These are phyloP conservation scores for Kingdonia uniflora DNA, from an alignment of 164 flowering plant genomes.

Conservation along the genomic window DNA sequence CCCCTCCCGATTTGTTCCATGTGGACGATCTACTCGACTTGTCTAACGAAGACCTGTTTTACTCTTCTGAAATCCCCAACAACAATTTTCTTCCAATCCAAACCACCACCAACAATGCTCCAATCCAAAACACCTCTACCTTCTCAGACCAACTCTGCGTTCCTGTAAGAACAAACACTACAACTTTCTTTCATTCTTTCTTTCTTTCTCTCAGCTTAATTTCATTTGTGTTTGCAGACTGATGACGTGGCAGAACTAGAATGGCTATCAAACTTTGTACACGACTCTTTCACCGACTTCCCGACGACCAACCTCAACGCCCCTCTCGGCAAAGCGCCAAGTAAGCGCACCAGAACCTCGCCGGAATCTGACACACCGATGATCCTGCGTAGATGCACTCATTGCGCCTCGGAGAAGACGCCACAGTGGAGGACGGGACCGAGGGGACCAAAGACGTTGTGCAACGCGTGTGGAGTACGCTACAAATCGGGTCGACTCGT, in stretches of 20 bases:
- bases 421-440: conserved; percentile 76
- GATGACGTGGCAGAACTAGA: conserved; percentile 58
- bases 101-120: neutral
- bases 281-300: conserved; percentile 40
- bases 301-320: conserved; percentile 17
- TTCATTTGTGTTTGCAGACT: conserved; percentile 17
- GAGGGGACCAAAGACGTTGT: conserved; percentile 52
- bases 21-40: conserved; percentile 49
- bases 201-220: too few relatives aligned
- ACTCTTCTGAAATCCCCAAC: conserved; percentile 4
- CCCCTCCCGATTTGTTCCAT: conserved; percentile 24
- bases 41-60: conserved; percentile 28
- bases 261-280: conserved; percentile 61
- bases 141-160: conserved; percentile 38
- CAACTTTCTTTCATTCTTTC: too few relatives aligned
- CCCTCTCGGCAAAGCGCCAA: conserved; percentile 21
- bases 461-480: conserved; percentile 62
- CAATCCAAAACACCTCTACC: conserved; percentile 6
- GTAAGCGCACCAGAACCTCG: conserved; percentile 29
- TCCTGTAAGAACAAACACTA: conserved; percentile 25
- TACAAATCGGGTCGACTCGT: conserved; percentile 63
- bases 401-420: conserved; percentile 61
- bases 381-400: conserved; percentile 32
- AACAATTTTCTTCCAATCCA: neutral
- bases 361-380: conserved; percentile 6